These are phyloP conservation scores for Aspergillus sclerotioniger DNA, from an alignment of 495 filamentous ascomycete genomes.

Conservation along the genomic window DNA sequence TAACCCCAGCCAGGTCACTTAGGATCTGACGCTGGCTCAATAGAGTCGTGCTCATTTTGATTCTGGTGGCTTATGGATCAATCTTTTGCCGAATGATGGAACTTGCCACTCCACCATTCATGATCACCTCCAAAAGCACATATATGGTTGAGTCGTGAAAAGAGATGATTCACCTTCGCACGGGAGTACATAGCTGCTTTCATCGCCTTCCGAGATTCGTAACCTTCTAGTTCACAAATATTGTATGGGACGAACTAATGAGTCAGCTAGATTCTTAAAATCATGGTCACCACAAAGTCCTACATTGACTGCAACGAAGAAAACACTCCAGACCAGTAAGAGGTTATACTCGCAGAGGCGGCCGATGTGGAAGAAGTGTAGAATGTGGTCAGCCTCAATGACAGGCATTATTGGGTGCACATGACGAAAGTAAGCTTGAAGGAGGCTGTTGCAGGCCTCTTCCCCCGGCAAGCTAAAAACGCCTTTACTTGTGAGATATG, in stretches of 20 bases:
- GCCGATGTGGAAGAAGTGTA: constrained; percentile 23
- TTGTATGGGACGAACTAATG: constrained; percentile 26
- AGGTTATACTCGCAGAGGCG: constrained; percentile 31
- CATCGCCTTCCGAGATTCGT: constrained; percentile 34
- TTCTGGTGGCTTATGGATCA: too few relatives aligned
- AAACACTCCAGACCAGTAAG: constrained; percentile 42
- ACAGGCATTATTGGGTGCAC: constrained; percentile 42
- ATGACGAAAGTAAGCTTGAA: constrained; percentile 36
- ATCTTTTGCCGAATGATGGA: too few relatives aligned
- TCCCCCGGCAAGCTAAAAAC: constrained; percentile 28
- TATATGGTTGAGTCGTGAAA: neutral
- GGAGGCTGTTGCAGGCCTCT: constrained; percentile 22
- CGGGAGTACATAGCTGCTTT: constrained; percentile 37
- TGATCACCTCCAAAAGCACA: too few relatives aligned
- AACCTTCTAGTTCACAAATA: constrained; percentile 31
- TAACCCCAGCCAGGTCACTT: too few relatives aligned
- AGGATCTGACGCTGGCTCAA: too few relatives aligned
- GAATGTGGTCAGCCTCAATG: constrained; percentile 31
- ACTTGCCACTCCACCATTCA: too few relatives aligned
- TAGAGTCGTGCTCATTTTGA: too few relatives aligned
- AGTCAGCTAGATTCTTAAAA: neutral
- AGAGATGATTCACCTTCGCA: constrained; percentile 29
- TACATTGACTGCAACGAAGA: constrained; percentile 40
- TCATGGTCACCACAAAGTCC: neutral
- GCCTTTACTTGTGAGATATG: constrained; percentile 29